Conservation (phyloP, 2,329 filamentous ascomycete species). For the Aspergillus sp. region DNA sequence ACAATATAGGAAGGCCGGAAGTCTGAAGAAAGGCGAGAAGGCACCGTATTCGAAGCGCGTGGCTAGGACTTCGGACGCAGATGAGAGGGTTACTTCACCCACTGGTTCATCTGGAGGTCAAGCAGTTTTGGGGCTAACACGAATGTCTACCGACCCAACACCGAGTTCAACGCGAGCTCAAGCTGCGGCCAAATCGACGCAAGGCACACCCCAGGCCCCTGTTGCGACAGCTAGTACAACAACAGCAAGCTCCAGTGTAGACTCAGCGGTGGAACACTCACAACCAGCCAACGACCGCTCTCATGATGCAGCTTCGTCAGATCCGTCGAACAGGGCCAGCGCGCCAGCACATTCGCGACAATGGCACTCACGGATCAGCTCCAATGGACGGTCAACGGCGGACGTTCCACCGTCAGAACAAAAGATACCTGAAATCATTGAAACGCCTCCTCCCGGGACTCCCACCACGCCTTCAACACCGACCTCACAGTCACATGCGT, state of each 20-base stretch:
- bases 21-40: constrained; percentile 76
- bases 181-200: constrained; percentile 45
- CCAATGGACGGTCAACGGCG: constrained; percentile 58
- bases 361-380: constrained; percentile 59
- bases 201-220: constrained; percentile 22
- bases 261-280: constrained; percentile 32
- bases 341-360: constrained; percentile 45
- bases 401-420: constrained; percentile 51
- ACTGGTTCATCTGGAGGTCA: constrained; percentile 37
- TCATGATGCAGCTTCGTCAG: constrained; percentile 25
- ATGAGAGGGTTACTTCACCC: constrained; percentile 50
- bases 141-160: constrained; percentile 40
- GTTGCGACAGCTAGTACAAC: constrained; percentile 24
- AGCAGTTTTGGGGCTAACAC: constrained; percentile 35
- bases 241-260: constrained; percentile 27
- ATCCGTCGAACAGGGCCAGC: constrained; percentile 34
- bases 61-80: constrained; percentile 63
- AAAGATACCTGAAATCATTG: constrained; percentile 59
- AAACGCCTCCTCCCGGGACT: constrained; percentile 61
- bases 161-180: constrained; percentile 42
- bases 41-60: constrained; percentile 73
- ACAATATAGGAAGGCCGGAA: constrained; percentile 79
- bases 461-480: constrained; percentile 25
- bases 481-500: constrained; percentile 39
- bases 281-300: constrained; percentile 22